Percentiles rank a stretch among this genome's conserved stretches.
Conservation (phyloP, 805 yeast genomes). For the Teunomyces cretensis region DNA sequence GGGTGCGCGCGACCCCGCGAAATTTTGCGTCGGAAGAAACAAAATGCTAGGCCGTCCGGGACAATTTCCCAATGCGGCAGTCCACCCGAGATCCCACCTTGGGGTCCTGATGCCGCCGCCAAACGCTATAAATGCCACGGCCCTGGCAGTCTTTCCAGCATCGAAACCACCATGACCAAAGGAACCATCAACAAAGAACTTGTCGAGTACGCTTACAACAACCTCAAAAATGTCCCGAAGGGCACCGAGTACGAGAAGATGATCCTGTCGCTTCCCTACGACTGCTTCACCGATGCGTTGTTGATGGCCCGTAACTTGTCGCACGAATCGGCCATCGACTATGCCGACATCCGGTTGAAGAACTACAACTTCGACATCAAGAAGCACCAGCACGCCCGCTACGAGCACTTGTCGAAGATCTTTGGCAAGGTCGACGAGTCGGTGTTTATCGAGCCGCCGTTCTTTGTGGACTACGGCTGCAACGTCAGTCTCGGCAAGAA, state of each 20-base stretch:
- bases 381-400: slow-evolving; percentile 36
- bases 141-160: too few species aligned
- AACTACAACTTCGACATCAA: slow-evolving; percentile 27
- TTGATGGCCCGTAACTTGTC: slow-evolving; percentile 26
- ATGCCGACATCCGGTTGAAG: slow-evolving; percentile 30
- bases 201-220: slow-evolving; percentile 33
- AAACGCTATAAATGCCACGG: too few species aligned
- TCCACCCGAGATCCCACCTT: too few species aligned
- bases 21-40: too few species aligned
- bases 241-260: slow-evolving; percentile 52
- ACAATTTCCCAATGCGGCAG: too few species aligned
- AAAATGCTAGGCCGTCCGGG: too few species aligned
- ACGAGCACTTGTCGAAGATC: slow-evolving; percentile 32
- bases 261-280: slow-evolving; percentile 53
- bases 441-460: slow-evolving; percentile 55
- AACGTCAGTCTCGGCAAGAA: slow-evolving; percentile 57
- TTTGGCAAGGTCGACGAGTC: slow-evolving; percentile 50
- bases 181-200: slow-evolving; percentile 28
- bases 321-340: slow-evolving; percentile 38
- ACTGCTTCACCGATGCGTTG: slow-evolving; percentile 30
- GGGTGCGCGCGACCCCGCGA: too few species aligned
- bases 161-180: neutral
- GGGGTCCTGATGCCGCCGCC: too few species aligned
- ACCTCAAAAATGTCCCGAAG: slow-evolving; percentile 32
- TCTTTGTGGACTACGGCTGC: slow-evolving; percentile 64